phyloP scores from a whole-genome alignment of 2,329 filamentous ascomycete species.

The Colletotrichum chrysophilum region DNA sequence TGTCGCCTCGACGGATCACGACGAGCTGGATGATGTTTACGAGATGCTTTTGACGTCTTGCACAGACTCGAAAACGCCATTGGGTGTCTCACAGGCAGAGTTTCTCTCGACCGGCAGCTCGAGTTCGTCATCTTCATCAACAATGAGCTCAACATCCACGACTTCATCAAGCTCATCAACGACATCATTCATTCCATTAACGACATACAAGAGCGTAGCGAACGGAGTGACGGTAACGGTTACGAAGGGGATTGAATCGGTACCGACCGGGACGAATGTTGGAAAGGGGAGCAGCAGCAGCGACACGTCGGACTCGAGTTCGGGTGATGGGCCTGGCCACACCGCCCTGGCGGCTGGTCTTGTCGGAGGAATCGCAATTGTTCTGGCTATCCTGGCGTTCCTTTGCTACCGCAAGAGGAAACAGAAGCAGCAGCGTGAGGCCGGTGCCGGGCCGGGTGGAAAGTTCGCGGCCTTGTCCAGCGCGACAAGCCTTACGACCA shows the following conservation, averaged over 20 bases:
- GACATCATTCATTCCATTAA: neutral
- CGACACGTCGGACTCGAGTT: neutral
- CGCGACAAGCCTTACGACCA: slow-evolving; percentile 19
- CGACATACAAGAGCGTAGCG: slow-evolving; percentile 14
- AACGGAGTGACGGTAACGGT: slow-evolving; percentile 16
- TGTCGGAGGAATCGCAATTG: neutral
- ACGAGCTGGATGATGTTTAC: slow-evolving; percentile 48
- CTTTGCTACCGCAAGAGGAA: slow-evolving; percentile 5
- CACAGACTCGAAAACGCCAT: slow-evolving; percentile 45
- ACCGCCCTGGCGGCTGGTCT: slow-evolving; percentile 1
- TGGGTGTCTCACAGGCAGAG: slow-evolving; percentile 45
- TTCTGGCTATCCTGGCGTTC: neutral
- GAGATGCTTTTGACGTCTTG: slow-evolving; percentile 49
- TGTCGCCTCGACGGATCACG: slow-evolving; percentile 39
- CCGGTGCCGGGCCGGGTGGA: neutral
- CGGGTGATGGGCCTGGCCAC: neutral
- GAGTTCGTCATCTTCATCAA: neutral
- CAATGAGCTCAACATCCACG: neutral
- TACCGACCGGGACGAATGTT: neutral
- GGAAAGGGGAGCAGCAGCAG: neutral
- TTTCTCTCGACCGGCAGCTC: slow-evolving; percentile 36
- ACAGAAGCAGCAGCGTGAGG: neutral
- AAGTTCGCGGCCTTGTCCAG: slow-evolving; percentile 15
- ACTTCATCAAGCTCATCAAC: neutral
- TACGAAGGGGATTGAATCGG: neutral